phyloP scores from a whole-genome alignment of 169 alveolate genomes.

The Perkinsus marinus region DNA sequence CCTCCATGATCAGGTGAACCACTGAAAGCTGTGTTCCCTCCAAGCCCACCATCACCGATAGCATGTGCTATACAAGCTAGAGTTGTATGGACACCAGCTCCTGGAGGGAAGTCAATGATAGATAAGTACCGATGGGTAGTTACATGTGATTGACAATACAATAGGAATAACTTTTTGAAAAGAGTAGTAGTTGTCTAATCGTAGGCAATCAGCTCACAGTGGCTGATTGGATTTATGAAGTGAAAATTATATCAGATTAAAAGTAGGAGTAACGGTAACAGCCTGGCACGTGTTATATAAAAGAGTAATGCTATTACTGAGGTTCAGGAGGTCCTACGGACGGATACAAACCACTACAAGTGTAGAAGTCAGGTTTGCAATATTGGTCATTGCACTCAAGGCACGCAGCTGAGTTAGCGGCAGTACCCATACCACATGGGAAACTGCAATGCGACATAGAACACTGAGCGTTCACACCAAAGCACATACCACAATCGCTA shows the following conservation, averaged over 20 bases:
- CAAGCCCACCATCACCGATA: background rate
- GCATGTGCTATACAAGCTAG: background rate
- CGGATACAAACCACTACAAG: background rate
- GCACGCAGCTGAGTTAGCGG: background rate
- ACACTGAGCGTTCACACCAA: background rate
- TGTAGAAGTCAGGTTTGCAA: background rate
- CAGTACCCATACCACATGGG: background rate
- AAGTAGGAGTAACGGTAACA: too few species aligned
- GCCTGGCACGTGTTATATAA: too few species aligned
- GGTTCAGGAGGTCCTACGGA: background rate
- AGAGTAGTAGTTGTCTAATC: background rate
- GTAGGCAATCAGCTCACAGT: too few species aligned
- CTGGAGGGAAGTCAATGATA: background rate
- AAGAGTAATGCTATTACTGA: background rate
- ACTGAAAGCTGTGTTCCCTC: background rate
- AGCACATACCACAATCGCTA: background rate
- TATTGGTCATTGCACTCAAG: background rate
- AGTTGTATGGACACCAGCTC: background rate
- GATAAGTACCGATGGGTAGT: background rate
- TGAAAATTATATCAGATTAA: too few species aligned
- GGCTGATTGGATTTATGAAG: too few species aligned
- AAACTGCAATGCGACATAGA: background rate
- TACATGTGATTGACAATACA: background rate
- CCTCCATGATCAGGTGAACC: background rate
- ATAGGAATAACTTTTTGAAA: background rate